Conservation (phyloP, 176 grass and related monocot genomes). For the Tillandsia fasciculata region DNA sequence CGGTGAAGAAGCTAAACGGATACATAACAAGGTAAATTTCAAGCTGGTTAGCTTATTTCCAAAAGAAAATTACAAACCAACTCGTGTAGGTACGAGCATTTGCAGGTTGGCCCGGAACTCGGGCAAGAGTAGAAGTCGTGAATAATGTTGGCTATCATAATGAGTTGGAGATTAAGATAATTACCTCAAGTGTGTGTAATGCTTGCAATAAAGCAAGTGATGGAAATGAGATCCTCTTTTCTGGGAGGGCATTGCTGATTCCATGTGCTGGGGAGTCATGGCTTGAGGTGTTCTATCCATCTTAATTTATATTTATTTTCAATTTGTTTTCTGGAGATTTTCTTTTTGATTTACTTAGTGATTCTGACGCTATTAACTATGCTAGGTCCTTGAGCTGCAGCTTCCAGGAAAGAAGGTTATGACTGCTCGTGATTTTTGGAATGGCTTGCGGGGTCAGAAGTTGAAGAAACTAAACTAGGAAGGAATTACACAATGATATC, state of each 20-base stretch:
- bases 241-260: conserved; percentile 57
- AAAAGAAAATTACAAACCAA: conserved; percentile 42
- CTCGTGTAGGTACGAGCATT: conserved; percentile 75
- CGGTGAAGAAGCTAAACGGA: conserved; percentile 59
- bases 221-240: conserved; percentile 57
- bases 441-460: conserved; percentile 76
- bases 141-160: conserved; percentile 36
- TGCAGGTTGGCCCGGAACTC: conserved; percentile 90
- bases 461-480: conserved; percentile 38
- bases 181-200: conserved; percentile 46
- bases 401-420: conserved; percentile 85
- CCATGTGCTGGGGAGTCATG: conserved; percentile 58
- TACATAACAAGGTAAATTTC: conserved; percentile 84
- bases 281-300: conserved; percentile 48
- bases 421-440: conserved; percentile 73
- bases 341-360: conserved; percentile 8
- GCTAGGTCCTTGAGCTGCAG: conserved; percentile 71
- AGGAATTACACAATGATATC: no score
- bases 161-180: conserved; percentile 65
- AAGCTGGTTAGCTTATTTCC: conserved; percentile 11
- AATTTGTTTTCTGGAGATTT: background rate
- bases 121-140: conserved; percentile 50
- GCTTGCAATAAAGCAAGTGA: conserved; percentile 25
- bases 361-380: background rate
- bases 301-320: conserved; percentile 11